Conservation (phyloP, 2,329 filamentous ascomycete genomes). For the Tolypocladium ophioglossoides region DNA sequence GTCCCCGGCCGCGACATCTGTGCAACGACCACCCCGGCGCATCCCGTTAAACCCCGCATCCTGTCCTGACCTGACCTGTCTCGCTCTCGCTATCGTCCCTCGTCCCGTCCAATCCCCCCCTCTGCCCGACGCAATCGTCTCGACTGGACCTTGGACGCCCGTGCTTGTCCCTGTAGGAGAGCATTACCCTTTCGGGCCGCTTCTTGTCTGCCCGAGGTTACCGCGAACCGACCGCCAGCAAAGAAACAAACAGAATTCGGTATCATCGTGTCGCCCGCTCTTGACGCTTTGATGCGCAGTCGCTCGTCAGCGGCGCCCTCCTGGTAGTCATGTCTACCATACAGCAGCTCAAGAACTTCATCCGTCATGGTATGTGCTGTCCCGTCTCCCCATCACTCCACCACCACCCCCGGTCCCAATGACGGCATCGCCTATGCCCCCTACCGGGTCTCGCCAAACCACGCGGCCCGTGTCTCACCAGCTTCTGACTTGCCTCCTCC, state of each 20-base stretch:
- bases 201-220: not conserved
- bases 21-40: not conserved
- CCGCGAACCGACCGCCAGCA: not conserved
- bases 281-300: constrained; percentile 1
- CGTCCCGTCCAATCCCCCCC: not conserved
- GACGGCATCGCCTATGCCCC: constrained; percentile 2
- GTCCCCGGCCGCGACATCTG: not conserved
- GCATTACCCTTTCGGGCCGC: not conserved
- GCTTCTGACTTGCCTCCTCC: not conserved
- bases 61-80: not conserved
- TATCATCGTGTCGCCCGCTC: not conserved
- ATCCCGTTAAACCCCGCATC: not conserved
- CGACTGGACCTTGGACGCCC: not conserved
- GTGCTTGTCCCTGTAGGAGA: not conserved
- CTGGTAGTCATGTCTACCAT: constrained; percentile 53
- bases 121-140: not conserved
- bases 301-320: constrained; percentile 9
- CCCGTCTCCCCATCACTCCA: not conserved
- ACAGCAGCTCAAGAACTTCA: constrained; percentile 96
- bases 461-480: not conserved
- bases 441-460: not conserved
- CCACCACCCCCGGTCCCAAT: not conserved
- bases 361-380: constrained; percentile 62
- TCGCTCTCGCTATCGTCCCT: not conserved
- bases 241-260: not conserved